A percentile compares a stretch with the other conserved stretches of the same genome.
Conservation (phyloP, 129 eudicot genomes). For the Centella asiatica region DNA sequence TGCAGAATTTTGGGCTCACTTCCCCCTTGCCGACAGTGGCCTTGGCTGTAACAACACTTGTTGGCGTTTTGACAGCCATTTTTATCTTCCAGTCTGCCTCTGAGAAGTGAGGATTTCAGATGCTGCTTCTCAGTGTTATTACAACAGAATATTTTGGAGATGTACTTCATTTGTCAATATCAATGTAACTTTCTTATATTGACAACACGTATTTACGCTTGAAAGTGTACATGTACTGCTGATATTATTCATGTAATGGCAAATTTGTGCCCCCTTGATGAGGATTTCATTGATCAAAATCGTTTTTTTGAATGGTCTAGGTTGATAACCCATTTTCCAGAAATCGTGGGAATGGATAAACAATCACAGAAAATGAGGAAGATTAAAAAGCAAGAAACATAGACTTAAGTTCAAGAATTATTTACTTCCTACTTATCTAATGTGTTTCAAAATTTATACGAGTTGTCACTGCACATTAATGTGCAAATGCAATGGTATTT, state of each 20-base stretch:
- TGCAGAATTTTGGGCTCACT: constrained; percentile 88
- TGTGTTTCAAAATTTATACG: no score
- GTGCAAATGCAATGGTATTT: no score
- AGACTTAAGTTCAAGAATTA: no score
- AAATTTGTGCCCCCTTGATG: background rate
- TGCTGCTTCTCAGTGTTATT: constrained; percentile 11
- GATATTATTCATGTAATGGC: constrained; percentile 14
- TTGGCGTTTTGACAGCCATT: constrained; percentile 68
- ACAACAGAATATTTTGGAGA: constrained; percentile 14
- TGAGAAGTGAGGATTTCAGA: constrained; percentile 29
- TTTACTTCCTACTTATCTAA: no score
- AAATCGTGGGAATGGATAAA: no score
- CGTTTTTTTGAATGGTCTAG: background rate
- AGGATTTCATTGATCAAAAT: background rate
- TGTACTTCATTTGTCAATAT: constrained; percentile 5
- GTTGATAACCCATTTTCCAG: background rate
- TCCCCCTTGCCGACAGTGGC: constrained; percentile 88
- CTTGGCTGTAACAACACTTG: constrained; percentile 74
- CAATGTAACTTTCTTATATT: constrained; percentile 1
- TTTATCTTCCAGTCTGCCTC: constrained; percentile 85
- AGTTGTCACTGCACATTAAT: no score
- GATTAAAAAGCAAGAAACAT: no score
- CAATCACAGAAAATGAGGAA: no score
- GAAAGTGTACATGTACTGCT: constrained; percentile 16
- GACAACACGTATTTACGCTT: constrained; percentile 6